Evolutionary conservation across 805 yeast genomes (phyloP), one percentile per base, ranked within the genome.

Genomic region (Peterozyma xylosa): DNA sequence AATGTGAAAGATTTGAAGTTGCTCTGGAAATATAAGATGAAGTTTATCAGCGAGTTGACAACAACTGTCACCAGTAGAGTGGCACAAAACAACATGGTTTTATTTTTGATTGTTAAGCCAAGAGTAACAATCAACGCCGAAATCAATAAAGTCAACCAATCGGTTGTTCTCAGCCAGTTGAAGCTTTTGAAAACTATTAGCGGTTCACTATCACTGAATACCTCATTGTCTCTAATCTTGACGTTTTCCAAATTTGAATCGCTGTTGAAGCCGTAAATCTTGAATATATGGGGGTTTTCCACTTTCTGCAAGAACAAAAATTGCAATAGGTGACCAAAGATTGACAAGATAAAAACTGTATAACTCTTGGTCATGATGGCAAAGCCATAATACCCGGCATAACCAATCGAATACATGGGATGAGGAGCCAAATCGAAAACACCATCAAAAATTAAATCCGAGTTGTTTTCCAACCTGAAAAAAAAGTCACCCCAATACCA

Each of bases 401-500:
- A 86, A 7, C 96, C 96, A 45, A 87, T 82, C 1, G 95, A 84
- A 60, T 86, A 86, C 96, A 86, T 86, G 42, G 96, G 96, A 57
- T 86, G 96, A 15, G 96, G 96, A 13, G 89, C 86, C 72, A 86
- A 74, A 60, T 86, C 91, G 60, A 86, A 86, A 9, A 86, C 93
- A 36, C 95, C 96, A 59, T 87, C 95, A 62, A 86, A 86, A 30
- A 86, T 82, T 53, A 86, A 71, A 46, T 82, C 82, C 37, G 71
- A 62, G 45, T 77, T 79, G 57, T 71, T 76, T 49, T 76, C 77
- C 57, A 84, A 85, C 43, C 88, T 67, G 64, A 86, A 86, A 72
- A 86, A 86, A 64, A 86, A 86, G 62, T 87, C 96, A 27, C 96
- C 96, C 96, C 96, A 86, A 62, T 86, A 86, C 96, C 96, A 86